Evolutionary conservation across 2,329 filamentous ascomycete species (phyloP), one percentile per base, ranked within the genome.

Genomic region (Penicillium paneum): DNA sequence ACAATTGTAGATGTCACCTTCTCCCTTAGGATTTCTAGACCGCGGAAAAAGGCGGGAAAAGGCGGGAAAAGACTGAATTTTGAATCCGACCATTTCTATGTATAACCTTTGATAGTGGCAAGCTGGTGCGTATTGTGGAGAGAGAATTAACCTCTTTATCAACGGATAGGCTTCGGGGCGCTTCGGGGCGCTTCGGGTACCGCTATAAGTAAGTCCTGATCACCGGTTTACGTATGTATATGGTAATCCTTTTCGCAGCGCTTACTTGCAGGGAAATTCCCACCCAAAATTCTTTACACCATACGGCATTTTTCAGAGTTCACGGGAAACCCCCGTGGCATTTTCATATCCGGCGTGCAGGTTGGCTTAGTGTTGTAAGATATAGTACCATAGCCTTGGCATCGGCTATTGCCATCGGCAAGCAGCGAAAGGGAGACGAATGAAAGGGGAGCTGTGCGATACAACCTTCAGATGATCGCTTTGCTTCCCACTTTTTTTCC

Each of bases 221-320:
- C 34, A 60, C 66, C 5, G 73, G 60, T 80, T 79, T 58, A 65
- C 80, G 21, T 5, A 24, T 24, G 3, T 5, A 24, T 5, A n/a
- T 24, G 41, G 69, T 72, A 41, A 78, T 81, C 68, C 81, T 80
- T 52, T 39, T 39, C 36, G 21, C 19, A 2, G 76, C 79, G 0
- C 71, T 24, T 24, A 24, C 71, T 24, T 24, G 5, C 21, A 24
- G 21, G 2, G 21, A 24, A n/a, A 24, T 3, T 3, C 21, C 21
- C 5, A 5, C 21, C 21, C 21, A 24, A 24, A 24, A 24, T 24
- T 24, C 21, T n/a, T n/a, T n/a, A n/a, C n/a, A n/a, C n/a, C 21
- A 24, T 24, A 24, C 21, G 21, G 21, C 21, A 24, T 24, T 24
- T 24, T 24, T 24, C 21, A 24, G 21, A 4, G 21, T 5, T 24